Evolutionary conservation across 2,329 filamentous ascomycete species (phyloP).

Genomic region (Pseudogymnoascus pannorum): DNA sequence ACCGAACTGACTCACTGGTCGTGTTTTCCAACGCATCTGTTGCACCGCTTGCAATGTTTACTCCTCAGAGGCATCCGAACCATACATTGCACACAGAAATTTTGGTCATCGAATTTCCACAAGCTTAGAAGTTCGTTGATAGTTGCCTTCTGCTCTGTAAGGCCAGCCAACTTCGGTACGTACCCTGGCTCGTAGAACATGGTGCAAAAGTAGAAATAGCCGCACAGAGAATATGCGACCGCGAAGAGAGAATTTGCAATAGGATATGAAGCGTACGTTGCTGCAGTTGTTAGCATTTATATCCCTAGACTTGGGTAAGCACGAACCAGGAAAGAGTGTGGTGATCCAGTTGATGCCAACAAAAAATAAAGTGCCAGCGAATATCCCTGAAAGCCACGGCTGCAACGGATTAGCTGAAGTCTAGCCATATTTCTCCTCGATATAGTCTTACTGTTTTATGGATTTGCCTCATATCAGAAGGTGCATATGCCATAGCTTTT

Average conservation of each 20-base stretch:
- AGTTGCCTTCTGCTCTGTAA: slow-evolving; percentile 79
- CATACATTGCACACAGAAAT: slow-evolving; percentile 95
- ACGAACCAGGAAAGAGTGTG: slow-evolving; percentile 62
- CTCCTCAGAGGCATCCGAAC: slow-evolving; percentile 84
- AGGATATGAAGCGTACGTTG: slow-evolving; percentile 57
- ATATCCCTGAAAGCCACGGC: slow-evolving; percentile 92
- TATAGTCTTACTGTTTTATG: slow-evolving; percentile 67
- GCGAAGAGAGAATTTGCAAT: slow-evolving; percentile 73
- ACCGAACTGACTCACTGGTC: slow-evolving; percentile 66
- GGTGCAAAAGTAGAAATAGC: slow-evolving; percentile 79
- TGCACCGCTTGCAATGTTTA: slow-evolving; percentile 90
- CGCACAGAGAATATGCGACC: slow-evolving; percentile 54
- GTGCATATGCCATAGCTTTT: slow-evolving; percentile 73
- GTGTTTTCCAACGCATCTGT: slow-evolving; percentile 89
- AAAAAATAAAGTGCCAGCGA: slow-evolving; percentile 78
- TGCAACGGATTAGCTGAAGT: slow-evolving; percentile 30
- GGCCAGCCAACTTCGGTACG: slow-evolving; percentile 82
- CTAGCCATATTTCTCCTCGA: not conserved
- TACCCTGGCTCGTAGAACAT: slow-evolving; percentile 90
- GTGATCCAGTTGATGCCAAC: slow-evolving; percentile 70
- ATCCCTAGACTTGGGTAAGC: not conserved
- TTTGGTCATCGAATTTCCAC: slow-evolving; percentile 88
- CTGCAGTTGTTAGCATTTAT: slow-evolving; percentile 31
- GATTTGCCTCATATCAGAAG: slow-evolving; percentile 79
- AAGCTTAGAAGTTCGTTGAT: slow-evolving; percentile 78